Percentiles rank a stretch among this genome's conserved stretches.
These are phyloP conservation scores for Sarocladium kiliense DNA, from an alignment of 2,329 filamentous ascomycete genomes.

Conservation along the genomic window DNA sequence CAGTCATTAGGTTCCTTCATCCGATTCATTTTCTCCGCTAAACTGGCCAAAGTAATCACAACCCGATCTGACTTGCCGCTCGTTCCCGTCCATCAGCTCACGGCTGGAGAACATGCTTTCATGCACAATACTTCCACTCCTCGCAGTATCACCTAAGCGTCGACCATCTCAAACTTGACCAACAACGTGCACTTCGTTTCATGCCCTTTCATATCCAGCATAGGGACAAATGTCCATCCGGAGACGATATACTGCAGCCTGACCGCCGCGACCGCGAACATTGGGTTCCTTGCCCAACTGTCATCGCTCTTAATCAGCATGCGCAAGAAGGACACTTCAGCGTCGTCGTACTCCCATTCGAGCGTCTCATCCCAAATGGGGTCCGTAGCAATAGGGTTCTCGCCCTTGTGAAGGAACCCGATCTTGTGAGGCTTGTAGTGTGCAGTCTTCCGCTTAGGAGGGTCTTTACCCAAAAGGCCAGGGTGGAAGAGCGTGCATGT, in stretches of 20 bases:
- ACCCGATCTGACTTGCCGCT: too few relatives aligned
- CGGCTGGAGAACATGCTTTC: too few relatives aligned
- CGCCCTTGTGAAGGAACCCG: constrained; percentile 50
- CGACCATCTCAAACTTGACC: constrained; percentile 53
- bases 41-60: too few relatives aligned
- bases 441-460: constrained; percentile 56
- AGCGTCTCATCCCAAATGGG: constrained; percentile 62
- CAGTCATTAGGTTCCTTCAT: too few relatives aligned
- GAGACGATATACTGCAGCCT: constrained; percentile 49
- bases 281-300: constrained; percentile 55
- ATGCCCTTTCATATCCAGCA: constrained; percentile 59
- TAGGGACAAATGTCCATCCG: constrained; percentile 59
- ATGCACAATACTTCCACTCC: too few relatives aligned
- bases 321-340: constrained; percentile 59
- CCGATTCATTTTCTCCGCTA: too few relatives aligned
- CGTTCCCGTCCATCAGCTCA: too few relatives aligned
- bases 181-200: constrained; percentile 59
- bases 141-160: constrained; percentile 25
- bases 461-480: constrained; percentile 38
- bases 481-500: constrained; percentile 61
- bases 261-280: constrained; percentile 57
- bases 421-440: constrained; percentile 55
- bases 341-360: constrained; percentile 65
- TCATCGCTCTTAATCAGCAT: constrained; percentile 65
- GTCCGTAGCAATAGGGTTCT: constrained; percentile 54